These are phyloP conservation scores for Kwoniella dendrophila DNA, from an alignment of 768 basidiomycete species.

Conservation along the genomic window DNA sequence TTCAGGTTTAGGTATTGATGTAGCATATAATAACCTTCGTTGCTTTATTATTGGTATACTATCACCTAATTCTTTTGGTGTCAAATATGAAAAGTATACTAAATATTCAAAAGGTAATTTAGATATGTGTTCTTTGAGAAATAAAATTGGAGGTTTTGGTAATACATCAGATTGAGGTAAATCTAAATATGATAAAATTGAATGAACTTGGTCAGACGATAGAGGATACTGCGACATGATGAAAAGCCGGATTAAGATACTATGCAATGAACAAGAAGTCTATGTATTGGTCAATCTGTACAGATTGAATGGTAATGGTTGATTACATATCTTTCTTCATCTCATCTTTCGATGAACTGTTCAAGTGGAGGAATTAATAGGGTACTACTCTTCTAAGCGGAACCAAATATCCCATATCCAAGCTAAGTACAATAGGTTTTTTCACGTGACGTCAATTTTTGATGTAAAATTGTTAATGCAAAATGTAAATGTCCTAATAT, in stretches of 20 bases:
- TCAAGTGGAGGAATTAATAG: conserved; percentile 12
- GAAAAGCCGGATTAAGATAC: no score
- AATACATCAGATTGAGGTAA: conserved; percentile 40
- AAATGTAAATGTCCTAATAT: not conserved
- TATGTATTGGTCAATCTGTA: no score
- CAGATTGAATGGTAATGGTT: not conserved
- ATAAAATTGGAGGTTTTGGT: conserved; percentile 38
- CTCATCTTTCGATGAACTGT: not conserved
- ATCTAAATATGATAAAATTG: conserved; percentile 33
- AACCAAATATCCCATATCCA: conserved; percentile 7
- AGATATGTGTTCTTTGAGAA: conserved; percentile 38
- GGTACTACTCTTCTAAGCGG: not conserved
- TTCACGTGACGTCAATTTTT: conserved; percentile 37
- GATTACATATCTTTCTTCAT: not conserved
- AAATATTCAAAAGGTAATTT: conserved; percentile 39
- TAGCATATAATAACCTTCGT: conserved; percentile 43
- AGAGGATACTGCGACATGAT: conserved; percentile 15
- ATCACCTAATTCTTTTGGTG: conserved; percentile 40
- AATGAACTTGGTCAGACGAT: conserved; percentile 30
- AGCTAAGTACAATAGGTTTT: not conserved
- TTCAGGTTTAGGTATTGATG: conserved; percentile 16
- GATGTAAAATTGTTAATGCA: not conserved
- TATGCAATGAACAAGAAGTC: no score
- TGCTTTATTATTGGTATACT: conserved; percentile 48
- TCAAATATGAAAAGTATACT: conserved; percentile 29